These are phyloP conservation scores for Bromus sterilis DNA, from an alignment of 176 grass and related monocot genomes.

Conservation along the genomic window DNA sequence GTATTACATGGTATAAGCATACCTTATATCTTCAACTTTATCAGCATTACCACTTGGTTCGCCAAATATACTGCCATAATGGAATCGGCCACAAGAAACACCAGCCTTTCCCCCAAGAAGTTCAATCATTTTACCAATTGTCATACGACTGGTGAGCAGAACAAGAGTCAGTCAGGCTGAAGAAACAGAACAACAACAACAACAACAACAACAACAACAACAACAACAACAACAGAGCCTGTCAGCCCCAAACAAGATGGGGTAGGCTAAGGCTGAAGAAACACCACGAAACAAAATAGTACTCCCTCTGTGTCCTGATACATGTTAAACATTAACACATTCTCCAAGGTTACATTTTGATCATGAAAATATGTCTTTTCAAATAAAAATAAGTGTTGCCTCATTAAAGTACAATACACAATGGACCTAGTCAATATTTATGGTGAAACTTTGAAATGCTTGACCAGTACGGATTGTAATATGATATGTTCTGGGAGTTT, in stretches of 20 bases:
- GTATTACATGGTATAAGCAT: slow-evolving; percentile 6
- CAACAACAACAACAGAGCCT: too few species aligned
- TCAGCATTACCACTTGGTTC: slow-evolving; percentile 86
- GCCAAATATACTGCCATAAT: slow-evolving; percentile 97
- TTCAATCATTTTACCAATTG: slow-evolving; percentile 99
- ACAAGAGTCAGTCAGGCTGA: neutral
- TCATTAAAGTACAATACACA: neutral
- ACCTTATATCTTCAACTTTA: slow-evolving; percentile 94
- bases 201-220: too few species aligned
- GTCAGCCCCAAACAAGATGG: too few species aligned
- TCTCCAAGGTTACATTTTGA: neutral
- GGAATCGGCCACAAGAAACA: slow-evolving; percentile 76
- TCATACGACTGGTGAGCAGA: slow-evolving; percentile 68
- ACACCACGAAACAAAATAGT: neutral
- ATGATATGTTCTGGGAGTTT: neutral
- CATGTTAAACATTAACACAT: neutral
- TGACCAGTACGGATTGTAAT: neutral
- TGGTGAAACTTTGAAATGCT: neutral
- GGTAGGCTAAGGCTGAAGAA: neutral
- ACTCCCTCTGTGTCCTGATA: neutral
- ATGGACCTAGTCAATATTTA: neutral
- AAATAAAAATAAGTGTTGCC: neutral
- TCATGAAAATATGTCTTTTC: neutral
- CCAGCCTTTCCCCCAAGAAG: slow-evolving; percentile 96
- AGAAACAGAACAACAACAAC: too few species aligned